Evolutionary conservation across 306 rosid species (phyloP).

Genomic region (Canavalia gladiata): DNA sequence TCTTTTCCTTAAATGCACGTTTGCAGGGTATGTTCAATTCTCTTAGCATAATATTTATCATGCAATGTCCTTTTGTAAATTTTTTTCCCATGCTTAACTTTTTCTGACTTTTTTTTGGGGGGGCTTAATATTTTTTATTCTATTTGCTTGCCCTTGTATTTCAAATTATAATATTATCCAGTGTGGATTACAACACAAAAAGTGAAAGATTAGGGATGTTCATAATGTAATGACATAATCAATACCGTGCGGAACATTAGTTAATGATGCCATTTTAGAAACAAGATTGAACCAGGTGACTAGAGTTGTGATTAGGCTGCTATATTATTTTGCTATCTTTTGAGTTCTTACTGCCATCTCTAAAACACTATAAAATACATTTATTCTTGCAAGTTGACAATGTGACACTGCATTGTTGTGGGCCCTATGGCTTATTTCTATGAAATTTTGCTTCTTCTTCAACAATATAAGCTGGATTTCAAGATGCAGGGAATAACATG

Average conservation of each 20-base stretch:
- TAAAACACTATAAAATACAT: not conserved
- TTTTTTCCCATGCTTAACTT: not conserved
- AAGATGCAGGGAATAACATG: not conserved
- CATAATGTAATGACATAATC: constrained; percentile 20
- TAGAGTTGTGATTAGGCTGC: not conserved
- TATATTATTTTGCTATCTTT: not conserved
- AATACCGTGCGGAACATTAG: constrained; percentile 14
- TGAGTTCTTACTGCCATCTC: not conserved
- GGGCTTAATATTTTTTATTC: not conserved
- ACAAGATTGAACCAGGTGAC: not conserved
- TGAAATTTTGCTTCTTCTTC: not conserved
- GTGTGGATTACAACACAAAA: not conserved
- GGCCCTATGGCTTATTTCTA: constrained; percentile 7
- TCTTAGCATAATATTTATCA: constrained; percentile 2
- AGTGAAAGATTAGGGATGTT: constrained; percentile 6
- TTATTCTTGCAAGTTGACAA: not conserved
- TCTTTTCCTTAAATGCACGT: constrained; percentile 83
- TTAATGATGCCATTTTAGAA: constrained; percentile 13
- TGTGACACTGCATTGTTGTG: not conserved
- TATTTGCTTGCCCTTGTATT: constrained; percentile 8
- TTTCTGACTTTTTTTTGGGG: not conserved
- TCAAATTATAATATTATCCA: constrained; percentile 23
- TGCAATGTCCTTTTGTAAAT: constrained; percentile 7
- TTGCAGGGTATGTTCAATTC: constrained; percentile 72
- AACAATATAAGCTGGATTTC: constrained; percentile 10